Base-by-base conservation (phyloP, 2,329 filamentous ascomycete species). In the Macroventuria anomochaeta region DNA sequence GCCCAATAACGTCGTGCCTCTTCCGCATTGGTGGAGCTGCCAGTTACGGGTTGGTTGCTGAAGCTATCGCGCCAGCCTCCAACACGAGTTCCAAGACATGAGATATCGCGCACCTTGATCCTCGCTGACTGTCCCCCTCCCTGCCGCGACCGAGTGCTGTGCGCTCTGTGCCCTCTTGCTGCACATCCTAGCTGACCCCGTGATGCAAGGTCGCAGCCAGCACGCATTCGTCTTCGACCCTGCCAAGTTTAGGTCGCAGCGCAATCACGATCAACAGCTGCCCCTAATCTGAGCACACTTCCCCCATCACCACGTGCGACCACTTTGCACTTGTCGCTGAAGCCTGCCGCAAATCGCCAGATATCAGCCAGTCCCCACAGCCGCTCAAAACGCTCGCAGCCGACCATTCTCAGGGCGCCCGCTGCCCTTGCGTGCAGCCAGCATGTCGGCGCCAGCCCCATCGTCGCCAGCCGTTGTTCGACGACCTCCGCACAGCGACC, bases 381-480 rank as follows among this genome's bases (percentile, higher is more conserved):
- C 8, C 33, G 43, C 50, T 32, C 32, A n/a, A 13, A 26, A 23
- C 51, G 40, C 50, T 37, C 51, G 50, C 56, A 25, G 40, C 55
- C 47, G 47, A 37, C 48, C 44, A 33, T 37, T 49, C 57, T 58
- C 64, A 62, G 53, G 53, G 53, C 53, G 46, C 53, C 41, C 46
- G 46, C 53, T 55, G 53, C 53, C 69, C 69, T 59, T 71, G 71
- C 69, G 61, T 64, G 56, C 57, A 52, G 40, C 41, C 33, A 25
- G 29, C 25, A 62, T 75, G 74, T 71, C 73, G 50, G 64, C 72
- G 38, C 63, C 71, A 34, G 67, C 69, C 44, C 65, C 75, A 54
- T 73, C 80, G 50, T 76, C 76, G 54, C 78, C 80, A 38, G 75
- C 80, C 40, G 76, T 72, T 32, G 71, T 71, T 49, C 71, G 67